These are phyloP conservation scores for Jasminum sambac DNA, from an alignment of 257 asterid genomes.

Conservation along the genomic window DNA sequence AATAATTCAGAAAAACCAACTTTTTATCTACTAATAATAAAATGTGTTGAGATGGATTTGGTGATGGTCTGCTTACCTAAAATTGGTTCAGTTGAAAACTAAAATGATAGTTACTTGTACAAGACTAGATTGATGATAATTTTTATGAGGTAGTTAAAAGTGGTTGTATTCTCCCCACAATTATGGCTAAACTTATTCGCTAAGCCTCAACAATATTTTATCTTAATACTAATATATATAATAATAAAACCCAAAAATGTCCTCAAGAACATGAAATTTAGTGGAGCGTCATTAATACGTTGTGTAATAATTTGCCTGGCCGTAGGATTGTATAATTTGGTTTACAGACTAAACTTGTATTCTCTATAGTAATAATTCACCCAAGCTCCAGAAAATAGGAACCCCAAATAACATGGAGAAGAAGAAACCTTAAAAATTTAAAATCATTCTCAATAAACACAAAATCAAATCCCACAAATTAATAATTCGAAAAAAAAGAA, in stretches of 20 bases:
- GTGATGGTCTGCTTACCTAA: constrained; percentile 12
- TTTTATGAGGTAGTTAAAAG: constrained; percentile 4
- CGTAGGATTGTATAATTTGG: no score
- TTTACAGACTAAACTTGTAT: no score
- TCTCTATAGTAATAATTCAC: no score
- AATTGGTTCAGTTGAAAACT: neutral
- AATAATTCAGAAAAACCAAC: neutral
- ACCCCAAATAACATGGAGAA: neutral
- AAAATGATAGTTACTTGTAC: neutral
- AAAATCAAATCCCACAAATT: neutral
- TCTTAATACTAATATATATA: neutral
- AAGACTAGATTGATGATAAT: neutral
- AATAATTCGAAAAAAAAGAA: neutral
- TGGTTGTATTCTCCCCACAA: constrained; percentile 3
- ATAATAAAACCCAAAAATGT: neutral
- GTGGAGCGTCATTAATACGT: no score
- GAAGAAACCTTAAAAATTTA: neutral
- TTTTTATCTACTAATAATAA: neutral
- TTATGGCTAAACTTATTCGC: constrained; percentile 8
- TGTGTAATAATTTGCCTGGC: no score
- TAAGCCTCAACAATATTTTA: neutral
- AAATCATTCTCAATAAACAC: neutral
- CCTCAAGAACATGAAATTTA: neutral
- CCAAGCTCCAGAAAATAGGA: constrained; percentile 3
- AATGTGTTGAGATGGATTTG: neutral